phyloP scores from a whole-genome alignment of 139 green algal genomes.

The Edaphochlamys debaryana region DNA sequence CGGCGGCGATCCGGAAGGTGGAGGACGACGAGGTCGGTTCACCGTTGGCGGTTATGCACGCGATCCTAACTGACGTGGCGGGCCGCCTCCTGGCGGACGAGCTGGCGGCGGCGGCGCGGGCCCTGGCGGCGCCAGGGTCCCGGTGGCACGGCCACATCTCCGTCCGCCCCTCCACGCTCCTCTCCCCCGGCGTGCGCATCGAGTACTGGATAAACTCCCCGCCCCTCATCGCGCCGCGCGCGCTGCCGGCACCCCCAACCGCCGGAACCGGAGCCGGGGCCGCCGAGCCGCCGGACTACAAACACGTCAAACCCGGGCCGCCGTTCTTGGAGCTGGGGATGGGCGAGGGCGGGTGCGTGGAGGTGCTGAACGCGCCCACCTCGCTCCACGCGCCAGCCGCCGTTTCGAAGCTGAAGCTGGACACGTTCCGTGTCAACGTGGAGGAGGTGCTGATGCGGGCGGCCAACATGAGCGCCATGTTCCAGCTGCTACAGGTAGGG shows the following conservation, averaged over 20 bases:
- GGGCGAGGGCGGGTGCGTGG: slow-evolving; percentile 17
- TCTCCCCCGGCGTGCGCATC: slow-evolving; percentile 43
- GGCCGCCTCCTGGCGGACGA: slow-evolving; percentile 52
- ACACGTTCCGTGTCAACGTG: slow-evolving; percentile 39
- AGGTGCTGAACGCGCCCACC: slow-evolving; percentile 16
- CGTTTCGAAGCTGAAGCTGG: slow-evolving; percentile 26
- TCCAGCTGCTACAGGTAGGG: slow-evolving; percentile 34
- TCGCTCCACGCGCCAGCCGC: slow-evolving; percentile 13
- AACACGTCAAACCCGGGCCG: slow-evolving; percentile 1
- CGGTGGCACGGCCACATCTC: slow-evolving; percentile 44
- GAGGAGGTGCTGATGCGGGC: slow-evolving; percentile 43
- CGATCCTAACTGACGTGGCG: slow-evolving; percentile 45
- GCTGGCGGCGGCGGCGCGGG: slow-evolving; percentile 9
- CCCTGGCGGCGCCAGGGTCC: slow-evolving; percentile 26
- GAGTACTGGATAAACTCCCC: slow-evolving; percentile 41
- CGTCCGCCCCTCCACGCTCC: slow-evolving; percentile 10
- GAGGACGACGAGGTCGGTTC: slow-evolving; percentile 41
- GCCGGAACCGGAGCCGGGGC: too few species aligned
- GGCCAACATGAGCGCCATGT: slow-evolving; percentile 25
- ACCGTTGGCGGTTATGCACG: slow-evolving; percentile 50
- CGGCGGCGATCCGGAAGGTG: background rate
- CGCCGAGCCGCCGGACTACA: background rate
- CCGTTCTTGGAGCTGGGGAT: slow-evolving; percentile 28
- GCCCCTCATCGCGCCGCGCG: slow-evolving; percentile 40
- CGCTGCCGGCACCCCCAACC: slow-evolving; percentile 12